Conservation (phyloP, 148 eudicot genomes). For the Gaultheria prostrata region DNA sequence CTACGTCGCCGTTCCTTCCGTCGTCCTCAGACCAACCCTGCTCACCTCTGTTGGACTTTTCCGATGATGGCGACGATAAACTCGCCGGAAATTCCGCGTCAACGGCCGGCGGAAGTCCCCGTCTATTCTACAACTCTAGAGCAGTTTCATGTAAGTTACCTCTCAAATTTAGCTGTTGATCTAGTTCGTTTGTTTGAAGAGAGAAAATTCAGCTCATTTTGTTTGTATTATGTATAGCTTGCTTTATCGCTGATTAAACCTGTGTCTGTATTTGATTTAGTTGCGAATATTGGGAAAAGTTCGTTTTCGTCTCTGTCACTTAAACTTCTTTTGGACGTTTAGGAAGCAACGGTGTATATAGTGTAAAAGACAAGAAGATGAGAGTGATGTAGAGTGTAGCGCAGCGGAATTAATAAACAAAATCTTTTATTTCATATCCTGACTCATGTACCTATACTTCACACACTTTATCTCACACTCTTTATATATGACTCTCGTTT, state of each 20-base stretch:
- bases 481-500: too few relatives aligned
- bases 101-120: conserved; percentile 18
- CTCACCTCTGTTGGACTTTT: conserved; percentile 66
- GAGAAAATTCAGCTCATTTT: neutral
- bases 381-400: too few relatives aligned
- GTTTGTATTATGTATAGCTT: neutral
- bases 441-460: too few relatives aligned
- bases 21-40: conserved; percentile 57
- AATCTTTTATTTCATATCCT: too few relatives aligned
- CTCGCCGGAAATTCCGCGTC: conserved; percentile 14
- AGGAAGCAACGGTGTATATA: neutral
- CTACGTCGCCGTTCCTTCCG: conserved; percentile 39
- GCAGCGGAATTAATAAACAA: too few relatives aligned
- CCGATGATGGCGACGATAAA: conserved; percentile 37
- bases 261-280: neutral
- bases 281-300: too few relatives aligned
- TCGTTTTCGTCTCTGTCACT: neutral
- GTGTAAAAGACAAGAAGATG: neutral
- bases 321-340: neutral
- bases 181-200: neutral
- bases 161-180: neutral
- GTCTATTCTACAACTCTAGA: conserved; percentile 33
- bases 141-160: conserved; percentile 31
- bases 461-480: too few relatives aligned
- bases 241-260: too few relatives aligned